These are phyloP conservation scores for Termitomyces sp. DNA, from an alignment of 768 basidiomycete genomes.

Conservation along the genomic window DNA sequence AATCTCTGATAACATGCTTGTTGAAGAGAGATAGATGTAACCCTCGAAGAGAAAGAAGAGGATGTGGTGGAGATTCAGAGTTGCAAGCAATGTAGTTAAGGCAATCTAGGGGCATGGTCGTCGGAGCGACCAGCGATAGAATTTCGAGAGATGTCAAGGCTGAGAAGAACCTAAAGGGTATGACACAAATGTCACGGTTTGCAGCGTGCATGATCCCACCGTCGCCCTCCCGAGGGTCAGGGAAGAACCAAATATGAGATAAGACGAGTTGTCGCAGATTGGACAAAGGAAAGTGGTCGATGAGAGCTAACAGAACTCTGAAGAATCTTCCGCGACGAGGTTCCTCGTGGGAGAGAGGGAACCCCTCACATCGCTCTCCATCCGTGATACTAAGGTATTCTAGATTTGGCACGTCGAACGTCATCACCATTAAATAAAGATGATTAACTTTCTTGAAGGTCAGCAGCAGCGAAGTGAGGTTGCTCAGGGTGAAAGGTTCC, in stretches of 20 bases:
- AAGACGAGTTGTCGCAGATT: constrained; percentile 6
- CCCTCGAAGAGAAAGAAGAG: constrained; percentile 1
- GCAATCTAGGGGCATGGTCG: constrained; percentile 7
- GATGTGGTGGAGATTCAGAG: not conserved
- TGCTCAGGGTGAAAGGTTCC: not conserved
- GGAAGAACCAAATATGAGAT: constrained; percentile 7
- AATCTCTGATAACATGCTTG: constrained; percentile 8
- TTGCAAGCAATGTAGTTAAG: constrained; percentile 9
- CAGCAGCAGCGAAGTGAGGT: constrained; percentile 5
- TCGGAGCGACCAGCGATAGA: constrained; percentile 7
- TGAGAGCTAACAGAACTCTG: constrained; percentile 2
- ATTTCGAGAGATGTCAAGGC: constrained; percentile 10
- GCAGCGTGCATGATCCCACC: not conserved
- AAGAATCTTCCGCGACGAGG: constrained; percentile 2
- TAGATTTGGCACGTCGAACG: constrained; percentile 9
- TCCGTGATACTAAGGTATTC: constrained; percentile 6
- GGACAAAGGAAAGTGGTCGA: constrained; percentile 2
- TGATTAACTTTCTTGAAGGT: constrained; percentile 2
- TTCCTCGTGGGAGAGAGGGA: not conserved
- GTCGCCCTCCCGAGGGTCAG: not conserved
- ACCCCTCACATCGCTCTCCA: not conserved
- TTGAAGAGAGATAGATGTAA: constrained; percentile 4
- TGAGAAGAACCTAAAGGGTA: constrained; percentile 8
- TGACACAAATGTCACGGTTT: constrained; percentile 1
- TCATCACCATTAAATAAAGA: constrained; percentile 1